These are phyloP conservation scores for Ogataea saltuana DNA, from an alignment of 805 yeast genomes.

Conservation along the genomic window DNA sequence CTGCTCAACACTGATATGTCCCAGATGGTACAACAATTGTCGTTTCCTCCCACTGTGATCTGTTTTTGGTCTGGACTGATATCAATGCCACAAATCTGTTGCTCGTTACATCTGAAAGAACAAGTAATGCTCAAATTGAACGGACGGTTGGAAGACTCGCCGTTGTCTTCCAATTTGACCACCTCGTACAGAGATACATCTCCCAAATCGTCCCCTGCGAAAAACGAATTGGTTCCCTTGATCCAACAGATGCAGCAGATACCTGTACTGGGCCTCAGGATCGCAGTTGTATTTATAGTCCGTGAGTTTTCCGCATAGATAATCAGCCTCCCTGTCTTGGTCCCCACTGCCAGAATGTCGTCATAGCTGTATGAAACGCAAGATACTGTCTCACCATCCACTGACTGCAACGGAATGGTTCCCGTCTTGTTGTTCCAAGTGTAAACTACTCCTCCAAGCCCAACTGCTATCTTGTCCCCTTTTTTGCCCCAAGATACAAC, in stretches of 20 bases:
- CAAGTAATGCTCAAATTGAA: conserved; percentile 23
- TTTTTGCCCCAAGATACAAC: conserved; percentile 68
- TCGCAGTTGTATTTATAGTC: conserved; percentile 20
- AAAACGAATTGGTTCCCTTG: conserved; percentile 42
- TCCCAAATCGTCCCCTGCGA: conserved; percentile 70
- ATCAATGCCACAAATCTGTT: conserved; percentile 68
- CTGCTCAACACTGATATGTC: conserved; percentile 44
- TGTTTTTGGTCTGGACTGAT: conserved; percentile 53
- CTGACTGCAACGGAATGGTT: conserved; percentile 44
- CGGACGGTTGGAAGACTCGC: conserved; percentile 5
- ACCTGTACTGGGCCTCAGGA: conserved; percentile 39
- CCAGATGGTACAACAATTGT: conserved; percentile 80
- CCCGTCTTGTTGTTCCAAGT: conserved; percentile 60
- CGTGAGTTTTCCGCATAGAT: conserved; percentile 34
- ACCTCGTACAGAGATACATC: conserved; percentile 47
- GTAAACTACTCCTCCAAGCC: conserved; percentile 57
- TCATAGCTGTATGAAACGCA: conserved; percentile 57
- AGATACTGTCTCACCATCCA: conserved; percentile 47
- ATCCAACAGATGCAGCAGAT: conserved; percentile 66
- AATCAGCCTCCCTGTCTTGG: conserved; percentile 54
- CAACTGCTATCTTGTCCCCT: conserved; percentile 60
- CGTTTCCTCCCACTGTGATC: conserved; percentile 82
- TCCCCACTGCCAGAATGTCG: conserved; percentile 53
- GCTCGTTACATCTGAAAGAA: conserved; percentile 48
- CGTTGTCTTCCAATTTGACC: conserved; percentile 9